Percentiles rank a stretch among this genome's conserved stretches.
phyloP scores from a whole-genome alignment of 2,329 filamentous ascomycete species.

The Colletotrichum truncatum region DNA sequence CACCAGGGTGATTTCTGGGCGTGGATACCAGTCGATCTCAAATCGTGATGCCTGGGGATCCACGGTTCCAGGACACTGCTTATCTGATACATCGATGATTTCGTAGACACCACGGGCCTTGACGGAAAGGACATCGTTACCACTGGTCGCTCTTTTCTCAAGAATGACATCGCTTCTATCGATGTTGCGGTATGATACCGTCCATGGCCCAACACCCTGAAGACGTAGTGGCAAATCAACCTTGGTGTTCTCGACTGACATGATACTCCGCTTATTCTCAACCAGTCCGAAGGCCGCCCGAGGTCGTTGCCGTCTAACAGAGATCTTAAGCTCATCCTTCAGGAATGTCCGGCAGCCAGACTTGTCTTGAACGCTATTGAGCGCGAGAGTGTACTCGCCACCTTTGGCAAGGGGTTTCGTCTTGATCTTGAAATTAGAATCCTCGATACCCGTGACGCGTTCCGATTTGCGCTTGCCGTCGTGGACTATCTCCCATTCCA shows the following conservation, averaged over 20 bases:
- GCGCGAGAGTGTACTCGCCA: slow-evolving; percentile 87
- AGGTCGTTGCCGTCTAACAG: slow-evolving; percentile 88
- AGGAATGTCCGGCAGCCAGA: slow-evolving; percentile 87
- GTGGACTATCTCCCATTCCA: slow-evolving; percentile 94
- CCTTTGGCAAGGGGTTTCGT: slow-evolving; percentile 81
- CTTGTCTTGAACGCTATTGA: slow-evolving; percentile 87
- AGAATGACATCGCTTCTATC: slow-evolving; percentile 58
- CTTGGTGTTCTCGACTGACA: slow-evolving; percentile 78
- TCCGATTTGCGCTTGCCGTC: slow-evolving; percentile 84
- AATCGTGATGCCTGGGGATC: slow-evolving; percentile 80
- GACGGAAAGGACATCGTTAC: slow-evolving; percentile 76
- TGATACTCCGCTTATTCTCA: slow-evolving; percentile 79
- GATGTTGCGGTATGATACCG: slow-evolving; percentile 76
- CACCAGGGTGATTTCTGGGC: slow-evolving; percentile 76
- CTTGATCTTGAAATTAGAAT: slow-evolving; percentile 73
- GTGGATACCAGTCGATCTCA: slow-evolving; percentile 83
- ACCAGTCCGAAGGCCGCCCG: slow-evolving; percentile 86
- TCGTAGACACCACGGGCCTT: slow-evolving; percentile 79
- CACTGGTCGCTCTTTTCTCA: slow-evolving; percentile 57
- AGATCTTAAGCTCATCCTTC: slow-evolving; percentile 85
- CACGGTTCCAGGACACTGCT: slow-evolving; percentile 82
- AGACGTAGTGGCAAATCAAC: slow-evolving; percentile 84
- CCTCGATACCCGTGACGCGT: slow-evolving; percentile 70
- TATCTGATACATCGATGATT: slow-evolving; percentile 80
- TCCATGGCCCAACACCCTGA: slow-evolving; percentile 88